Base-by-base conservation (phyloP, 306 rosid species). In the Boehmeria nivea region DNA sequence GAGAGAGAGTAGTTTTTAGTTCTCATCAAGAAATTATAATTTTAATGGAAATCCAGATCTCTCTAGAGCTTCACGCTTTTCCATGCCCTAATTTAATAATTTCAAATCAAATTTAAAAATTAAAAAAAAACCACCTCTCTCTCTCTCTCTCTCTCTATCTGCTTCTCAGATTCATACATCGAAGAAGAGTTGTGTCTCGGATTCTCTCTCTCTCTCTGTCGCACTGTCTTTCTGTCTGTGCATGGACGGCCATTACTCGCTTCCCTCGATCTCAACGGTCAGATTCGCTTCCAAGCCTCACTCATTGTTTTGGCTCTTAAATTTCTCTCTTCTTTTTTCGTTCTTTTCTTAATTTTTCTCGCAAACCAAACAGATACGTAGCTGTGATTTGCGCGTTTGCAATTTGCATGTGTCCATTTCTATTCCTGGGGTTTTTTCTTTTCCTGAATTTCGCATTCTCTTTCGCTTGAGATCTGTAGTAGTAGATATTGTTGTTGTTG, bases 201-300 rank as follows among this genome's bases (percentile, higher is more conserved):
- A 45, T 23, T 68, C 78, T 52, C 22, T 68, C 59, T 60, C 59
- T 57, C 52, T 25, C 51, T 61, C 40, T 31, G 1, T 28, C 18
- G 59, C 59, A 54, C 63, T 62, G 48, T 34, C 48, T 66, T 36
- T 27, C 19, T 46, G 50, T 62, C 16, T 58, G 70, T 76, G 72
- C 70, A 68, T 71, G 85, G 75, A 71, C 71, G 78, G 79, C 66
- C 70, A 25, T 54, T 63, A 57, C 83, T 64, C 52, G 31, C 15
- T 61, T 59, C 22, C 59, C 63, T 68, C 63, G 42, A 64, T 75
- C 70, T 78, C 79, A 57, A 79, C 94, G 87, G 82, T 77, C 81
- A 12, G 83, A 76, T 79, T 52, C 60, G 57, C 63, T 21, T 43
- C 68, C 18, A 10, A 22, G 10, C 25, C 15, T 59, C 72, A 15